Conservation (phyloP, 176 grass and related monocot genomes). For the Eragrostis nindensis region DNA sequence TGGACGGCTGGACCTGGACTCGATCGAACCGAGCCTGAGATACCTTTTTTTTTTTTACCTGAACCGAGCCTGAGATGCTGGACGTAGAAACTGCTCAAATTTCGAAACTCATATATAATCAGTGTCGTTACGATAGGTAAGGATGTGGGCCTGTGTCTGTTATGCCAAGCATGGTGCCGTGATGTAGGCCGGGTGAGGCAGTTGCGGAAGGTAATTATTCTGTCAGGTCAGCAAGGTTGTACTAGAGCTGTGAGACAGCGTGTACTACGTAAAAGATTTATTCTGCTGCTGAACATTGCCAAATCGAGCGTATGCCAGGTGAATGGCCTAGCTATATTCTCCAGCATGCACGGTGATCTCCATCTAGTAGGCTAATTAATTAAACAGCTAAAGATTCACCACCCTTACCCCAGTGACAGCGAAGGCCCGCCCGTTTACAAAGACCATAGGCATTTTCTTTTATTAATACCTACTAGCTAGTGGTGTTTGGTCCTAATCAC, state of each 20-base stretch:
- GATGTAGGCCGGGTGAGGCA: background rate
- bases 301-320: background rate
- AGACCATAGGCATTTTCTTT: background rate
- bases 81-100: no score
- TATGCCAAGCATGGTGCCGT: background rate
- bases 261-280: background rate
- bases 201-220: background rate
- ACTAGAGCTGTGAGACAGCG: background rate
- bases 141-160: background rate
- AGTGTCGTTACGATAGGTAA: background rate
- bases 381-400: background rate
- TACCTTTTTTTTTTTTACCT: no score
- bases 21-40: background rate
- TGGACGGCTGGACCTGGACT: background rate
- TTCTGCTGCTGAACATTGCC: background rate
- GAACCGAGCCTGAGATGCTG: no score
- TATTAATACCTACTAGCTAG: background rate
- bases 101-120: background rate
- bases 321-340: background rate
- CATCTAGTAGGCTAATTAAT: background rate
- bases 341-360: background rate
- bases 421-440: background rate
- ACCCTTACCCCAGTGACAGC: slow-evolving; percentile 8
- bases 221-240: background rate
- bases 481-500: background rate